Evolutionary conservation across 768 basidiomycete species (phyloP), one percentile per base, ranked within the genome.

Genomic region (Collybiopsis luxurians): DNA sequence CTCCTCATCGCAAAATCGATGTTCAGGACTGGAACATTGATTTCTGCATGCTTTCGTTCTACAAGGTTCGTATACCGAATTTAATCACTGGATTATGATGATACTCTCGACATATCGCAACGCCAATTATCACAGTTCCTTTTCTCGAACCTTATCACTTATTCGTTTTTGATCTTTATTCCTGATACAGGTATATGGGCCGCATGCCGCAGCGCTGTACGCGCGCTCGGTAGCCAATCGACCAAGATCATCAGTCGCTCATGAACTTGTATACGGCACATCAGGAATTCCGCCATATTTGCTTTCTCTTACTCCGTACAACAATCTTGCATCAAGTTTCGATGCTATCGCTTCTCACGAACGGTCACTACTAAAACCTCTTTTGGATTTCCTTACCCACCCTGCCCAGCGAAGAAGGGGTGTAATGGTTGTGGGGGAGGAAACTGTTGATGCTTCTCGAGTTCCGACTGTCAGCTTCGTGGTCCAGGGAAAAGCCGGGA

Each of bases 1-100:
- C 87, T 4, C 89, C 89, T 0, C 88, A 92, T 64, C 75, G 87
- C 15, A 69, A 73, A 56, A 82, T 91, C 30, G 84, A 91, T 61
- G 89, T 90, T n/a, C 80, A 77, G 57, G 83, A 79, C 46, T 92
- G 89, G 90, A 88, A 89, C 54, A 76, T 89, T 30, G 89, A 92
- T 61, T 90, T 83, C 64, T 80, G 78, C 46, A 81, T 83, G 52
- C 85, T 89, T 66, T 83, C 88, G 0, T 79, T 85, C 63, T 92
- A 91, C 75, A 92, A 90, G 81, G 89, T 85, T 47, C 13, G 67
- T 44, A 52, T 38, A n/a, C n/a, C n/a, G n/a, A n/a, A n/a, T n/a
- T n/a, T n/a, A n/a, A n/a, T n/a, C n/a, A n/a, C n/a, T n/a, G n/a
- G n/a, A n/a, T n/a, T n/a, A n/a, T n/a, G n/a, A n/a, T n/a, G n/a